Base-by-base conservation (phyloP, 495 filamentous ascomycete genomes). In the Penicillium turbatum region DNA sequence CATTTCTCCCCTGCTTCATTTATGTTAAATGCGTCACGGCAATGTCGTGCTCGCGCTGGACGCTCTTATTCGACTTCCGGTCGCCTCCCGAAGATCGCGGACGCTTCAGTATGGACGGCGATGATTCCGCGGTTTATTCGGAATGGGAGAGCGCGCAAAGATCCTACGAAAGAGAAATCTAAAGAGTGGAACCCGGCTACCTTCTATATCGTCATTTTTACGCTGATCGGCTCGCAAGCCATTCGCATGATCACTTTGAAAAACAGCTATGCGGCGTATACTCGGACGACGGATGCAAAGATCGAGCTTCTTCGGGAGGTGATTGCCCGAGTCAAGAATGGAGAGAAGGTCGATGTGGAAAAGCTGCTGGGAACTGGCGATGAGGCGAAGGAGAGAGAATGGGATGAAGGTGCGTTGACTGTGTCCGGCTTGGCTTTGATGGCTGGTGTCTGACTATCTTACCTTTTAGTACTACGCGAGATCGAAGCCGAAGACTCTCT, bases 121-220 rank as follows among this genome's bases (percentile, higher is more conserved):
- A 67, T 93, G 53, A 76, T 93, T 52, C 82, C 78, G 1, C 72
- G 67, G 43, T 72, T 75, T 50, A 50, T 81, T 27, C 71, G 74
- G 12, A 67, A 68, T 53, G 69, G 73, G 51, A 51, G 65, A 50
- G 38, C 56, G 29, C 54, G 50, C 46, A 54, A 58, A 19, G 34
- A 40, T 42, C 64, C 65, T 2, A 71, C 78, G 13, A 82, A 51
- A 8, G 53, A 81, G 54, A 75, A 79, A 48, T 76, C 78, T 13
- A 90, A 86, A 57, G 83, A 83, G 58, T 95, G 89, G 90, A 97
- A 97, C 59, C 95, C 93, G 1, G 89, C 89, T 12, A 97, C 89
- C 1, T 91, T 90, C 62, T 97, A 86, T 74, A 93, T 99, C 60
- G 73, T 89, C 63, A 91, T 97, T 48, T 91, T 89, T 61, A 77